A percentile compares a stretch with the other conserved stretches of the same genome.
Evolutionary conservation across 2,329 filamentous ascomycete species (phyloP).

Genomic region (Metarhizium guizhouense): DNA sequence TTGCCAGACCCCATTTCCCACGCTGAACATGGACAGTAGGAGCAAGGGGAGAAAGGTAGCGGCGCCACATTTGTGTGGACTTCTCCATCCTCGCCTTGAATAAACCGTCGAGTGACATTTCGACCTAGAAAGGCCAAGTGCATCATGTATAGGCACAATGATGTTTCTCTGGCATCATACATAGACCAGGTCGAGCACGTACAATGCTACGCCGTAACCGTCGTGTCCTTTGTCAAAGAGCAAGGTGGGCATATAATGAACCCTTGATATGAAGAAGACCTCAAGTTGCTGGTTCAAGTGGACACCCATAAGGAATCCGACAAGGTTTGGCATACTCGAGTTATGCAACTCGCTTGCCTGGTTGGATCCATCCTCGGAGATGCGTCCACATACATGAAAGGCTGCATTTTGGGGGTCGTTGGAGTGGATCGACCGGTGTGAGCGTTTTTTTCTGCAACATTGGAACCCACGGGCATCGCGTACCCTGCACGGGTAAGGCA

Average conservation of each 20-base stretch:
- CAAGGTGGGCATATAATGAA: conserved; percentile 4
- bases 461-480: neutral
- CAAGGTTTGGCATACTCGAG: neutral
- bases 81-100: neutral
- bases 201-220: neutral
- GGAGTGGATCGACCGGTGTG: conserved; percentile 4
- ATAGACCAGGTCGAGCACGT: conserved; percentile 2
- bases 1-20: neutral
- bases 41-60: neutral
- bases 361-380: conserved; percentile 4
- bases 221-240: neutral
- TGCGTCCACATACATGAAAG: conserved; percentile 6
- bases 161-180: conserved; percentile 7
- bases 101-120: neutral
- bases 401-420: conserved; percentile 1
- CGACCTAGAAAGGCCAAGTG: conserved; percentile 1
- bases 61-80: neutral
- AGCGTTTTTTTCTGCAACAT: neutral
- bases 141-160: conserved; percentile 6
- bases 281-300: neutral
- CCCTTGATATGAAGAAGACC: neutral
- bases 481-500: neutral
- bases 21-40: neutral
- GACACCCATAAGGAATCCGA: conserved; percentile 1
- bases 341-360: conserved; percentile 5